A percentile compares a stretch with the other conserved stretches of the same genome.
These are phyloP conservation scores for Cryptococcus wingfieldii DNA, from an alignment of 1,284 basidiomycete genomes.

Conservation along the genomic window DNA sequence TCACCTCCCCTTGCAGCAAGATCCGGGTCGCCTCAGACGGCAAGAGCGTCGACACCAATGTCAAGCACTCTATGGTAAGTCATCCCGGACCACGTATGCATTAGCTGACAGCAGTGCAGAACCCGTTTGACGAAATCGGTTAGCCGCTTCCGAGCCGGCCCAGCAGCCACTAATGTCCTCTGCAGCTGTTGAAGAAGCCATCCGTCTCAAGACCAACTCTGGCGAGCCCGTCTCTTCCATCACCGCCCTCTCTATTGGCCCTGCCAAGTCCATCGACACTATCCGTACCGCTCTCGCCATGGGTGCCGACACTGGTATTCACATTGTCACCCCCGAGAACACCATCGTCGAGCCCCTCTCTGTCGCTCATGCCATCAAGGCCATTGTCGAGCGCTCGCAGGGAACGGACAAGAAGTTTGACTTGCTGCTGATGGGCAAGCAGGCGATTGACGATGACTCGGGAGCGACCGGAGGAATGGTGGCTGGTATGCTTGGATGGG, in stretches of 20 bases:
- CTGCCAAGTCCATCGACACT: slow-evolving; percentile 82
- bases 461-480: slow-evolving; percentile 99
- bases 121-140: slow-evolving; percentile 97
- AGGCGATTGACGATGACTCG: slow-evolving; percentile 95
- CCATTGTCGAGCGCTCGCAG: slow-evolving; percentile 61
- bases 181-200: slow-evolving; percentile 93
- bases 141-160: slow-evolving; percentile 34
- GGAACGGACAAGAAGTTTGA: slow-evolving; percentile 60
- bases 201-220: slow-evolving; percentile 75
- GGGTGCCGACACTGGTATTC: slow-evolving; percentile 91
- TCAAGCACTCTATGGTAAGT: slow-evolving; percentile 94
- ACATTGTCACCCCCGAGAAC: slow-evolving; percentile 83
- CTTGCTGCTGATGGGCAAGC: slow-evolving; percentile 95
- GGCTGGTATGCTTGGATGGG: slow-evolving; percentile 86
- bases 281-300: slow-evolving; percentile 95
- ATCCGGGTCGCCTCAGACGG: slow-evolving; percentile 89
- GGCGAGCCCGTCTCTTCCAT: slow-evolving; percentile 74
- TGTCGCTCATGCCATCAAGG: slow-evolving; percentile 64
- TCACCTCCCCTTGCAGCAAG: slow-evolving; percentile 62
- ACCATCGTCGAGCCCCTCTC: slow-evolving; percentile 57
- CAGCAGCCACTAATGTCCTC: neutral
- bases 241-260: slow-evolving; percentile 88
- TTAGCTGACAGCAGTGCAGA: slow-evolving; percentile 53
- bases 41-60: slow-evolving; percentile 87
- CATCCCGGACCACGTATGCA: neutral